These are phyloP conservation scores for Serendipita sp. DNA, from an alignment of 768 basidiomycete genomes.

Conservation along the genomic window DNA sequence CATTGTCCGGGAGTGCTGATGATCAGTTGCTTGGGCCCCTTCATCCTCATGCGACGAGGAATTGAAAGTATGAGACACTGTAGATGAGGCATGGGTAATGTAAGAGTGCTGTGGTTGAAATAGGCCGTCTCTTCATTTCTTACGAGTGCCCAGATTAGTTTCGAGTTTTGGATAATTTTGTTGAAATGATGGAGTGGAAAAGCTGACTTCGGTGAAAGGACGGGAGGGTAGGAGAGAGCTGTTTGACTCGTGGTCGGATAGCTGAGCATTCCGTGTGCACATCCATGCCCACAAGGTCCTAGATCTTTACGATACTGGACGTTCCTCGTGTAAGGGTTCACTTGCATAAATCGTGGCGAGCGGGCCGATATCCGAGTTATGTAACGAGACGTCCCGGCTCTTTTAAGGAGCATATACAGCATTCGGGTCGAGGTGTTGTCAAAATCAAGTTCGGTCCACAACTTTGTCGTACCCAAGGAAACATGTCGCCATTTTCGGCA, in stretches of 20 bases:
- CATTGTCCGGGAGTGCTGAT: too few relatives aligned
- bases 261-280: too few relatives aligned
- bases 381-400: background rate
- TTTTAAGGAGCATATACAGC: background rate
- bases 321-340: too few relatives aligned
- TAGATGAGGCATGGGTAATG: background rate
- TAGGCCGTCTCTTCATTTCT: background rate
- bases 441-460: background rate
- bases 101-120: background rate
- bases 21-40: too few relatives aligned
- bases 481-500: background rate
- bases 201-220: too few relatives aligned
- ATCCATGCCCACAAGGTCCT: too few relatives aligned
- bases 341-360: too few relatives aligned
- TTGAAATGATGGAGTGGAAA: background rate
- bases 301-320: too few relatives aligned
- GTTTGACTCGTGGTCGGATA: background rate
- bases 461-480: background rate
- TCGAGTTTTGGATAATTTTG: background rate
- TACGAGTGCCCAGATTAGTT: background rate
- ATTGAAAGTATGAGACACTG: background rate
- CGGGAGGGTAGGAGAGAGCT: background rate
- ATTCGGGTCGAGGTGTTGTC: background rate
- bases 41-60: background rate
- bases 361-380: too few relatives aligned